Base-by-base conservation (phyloP, 2,329 filamentous ascomycete genomes). In the Fusarium xyrophilum region DNA sequence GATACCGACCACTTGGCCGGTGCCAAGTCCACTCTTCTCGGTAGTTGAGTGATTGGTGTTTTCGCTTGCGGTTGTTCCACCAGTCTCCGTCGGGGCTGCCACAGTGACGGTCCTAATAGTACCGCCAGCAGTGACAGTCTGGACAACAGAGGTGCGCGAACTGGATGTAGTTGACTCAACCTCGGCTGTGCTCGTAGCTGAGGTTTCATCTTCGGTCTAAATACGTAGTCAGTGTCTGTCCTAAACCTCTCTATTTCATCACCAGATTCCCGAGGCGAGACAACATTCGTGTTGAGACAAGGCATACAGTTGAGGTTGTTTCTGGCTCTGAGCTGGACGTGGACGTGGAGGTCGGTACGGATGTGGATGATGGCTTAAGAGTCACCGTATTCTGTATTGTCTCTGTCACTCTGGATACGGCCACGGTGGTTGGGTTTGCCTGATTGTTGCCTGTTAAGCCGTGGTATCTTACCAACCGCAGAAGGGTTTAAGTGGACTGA, bases 101-200 rank as follows among this genome's bases (percentile, higher is more conserved):
- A 86, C 80, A 2, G 85, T 88, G 6, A 89, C 82, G 3, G 86
- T 89, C 60, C 81, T 82, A 25, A 88, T 78, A 8, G 78, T 82
- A 21, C 86, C 86, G 13, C 81, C 83, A 10, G 81, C 80, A 1
- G 86, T 89, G 13, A 89, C 81, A 1, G 87, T 89, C 71, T 83
- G 79, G 5, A 86, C 71, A 1, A 69, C 50, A n/a, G 77, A 75
- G 17, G 75, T 74, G 11, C 63, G 50, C n/a, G 47, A 51, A 30
- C 70, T 28, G 76, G 72, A 44, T 68, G 71, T 40, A 63, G 68
- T 42, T 66, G 69, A 46, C 9, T 66, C n/a, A 13, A 60, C 42
- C 23, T 56, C 53, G 28, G 33, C 33, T 13, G 51, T 44, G 28
- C 15, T 56, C 10, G 13, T 56, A 4, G 72, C 23, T 77, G 73